A percentile compares a stretch with the other conserved stretches of the same genome.
phyloP scores from a whole-genome alignment of 768 basidiomycete genomes.

The Imleria badia region DNA sequence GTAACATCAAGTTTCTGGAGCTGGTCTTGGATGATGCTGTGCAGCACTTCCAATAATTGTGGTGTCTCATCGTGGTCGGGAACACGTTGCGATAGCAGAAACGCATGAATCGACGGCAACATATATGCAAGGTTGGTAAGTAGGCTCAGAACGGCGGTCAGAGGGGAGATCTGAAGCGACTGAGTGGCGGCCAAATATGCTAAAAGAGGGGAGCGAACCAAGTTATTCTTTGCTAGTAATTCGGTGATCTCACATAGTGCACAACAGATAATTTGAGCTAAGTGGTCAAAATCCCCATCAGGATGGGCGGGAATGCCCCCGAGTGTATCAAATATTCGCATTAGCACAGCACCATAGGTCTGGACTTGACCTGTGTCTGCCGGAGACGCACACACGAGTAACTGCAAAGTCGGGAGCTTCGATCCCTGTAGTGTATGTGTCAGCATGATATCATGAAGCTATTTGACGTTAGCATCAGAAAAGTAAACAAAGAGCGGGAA shows the following conservation, averaged over 20 bases:
- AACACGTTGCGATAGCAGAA: conserved; percentile 34
- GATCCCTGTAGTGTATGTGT: conserved; percentile 48
- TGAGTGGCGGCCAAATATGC: conserved; percentile 4
- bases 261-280: conserved; percentile 30
- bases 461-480: conserved; percentile 1
- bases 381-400: conserved; percentile 43
- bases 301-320: conserved; percentile 23
- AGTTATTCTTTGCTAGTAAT: conserved; percentile 35
- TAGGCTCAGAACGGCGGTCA: conserved; percentile 55
- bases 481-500: neutral
- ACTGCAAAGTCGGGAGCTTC: conserved; percentile 49
- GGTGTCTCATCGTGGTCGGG: conserved; percentile 28
- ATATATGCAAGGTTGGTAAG: conserved; percentile 45
- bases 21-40: conserved; percentile 41
- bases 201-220: conserved; percentile 37
- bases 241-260: conserved; percentile 42
- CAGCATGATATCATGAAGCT: conserved; percentile 64
- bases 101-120: conserved; percentile 47
- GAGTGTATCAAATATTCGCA: conserved; percentile 34
- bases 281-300: conserved; percentile 17
- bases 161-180: conserved; percentile 39
- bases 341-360: conserved; percentile 43
- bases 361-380: conserved; percentile 25
- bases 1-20: conserved; percentile 35
- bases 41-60: conserved; percentile 40